Conservation (phyloP, 768 basidiomycete species). For the Auriscalpium vulgare region DNA sequence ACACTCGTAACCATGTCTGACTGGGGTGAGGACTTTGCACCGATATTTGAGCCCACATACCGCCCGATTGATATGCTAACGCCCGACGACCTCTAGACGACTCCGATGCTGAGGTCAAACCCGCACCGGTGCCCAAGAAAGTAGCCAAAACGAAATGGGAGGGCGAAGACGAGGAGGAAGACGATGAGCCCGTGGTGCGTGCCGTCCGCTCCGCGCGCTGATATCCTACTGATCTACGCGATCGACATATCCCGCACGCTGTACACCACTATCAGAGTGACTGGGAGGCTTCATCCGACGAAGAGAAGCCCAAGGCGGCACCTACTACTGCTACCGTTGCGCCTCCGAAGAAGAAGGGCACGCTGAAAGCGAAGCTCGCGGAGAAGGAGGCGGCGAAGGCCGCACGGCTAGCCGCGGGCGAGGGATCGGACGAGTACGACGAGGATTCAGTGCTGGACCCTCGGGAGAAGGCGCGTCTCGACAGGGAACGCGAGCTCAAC, state of each 20-base stretch:
- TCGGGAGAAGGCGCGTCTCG: constrained; percentile 63
- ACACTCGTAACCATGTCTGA: constrained; percentile 12
- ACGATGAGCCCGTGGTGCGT: constrained; percentile 62
- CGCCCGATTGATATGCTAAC: neutral
- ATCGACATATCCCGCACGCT: neutral
- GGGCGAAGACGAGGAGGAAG: constrained; percentile 86
- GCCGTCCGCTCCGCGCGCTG: neutral
- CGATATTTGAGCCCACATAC: neutral
- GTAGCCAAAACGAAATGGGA: constrained; percentile 57
- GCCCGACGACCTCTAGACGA: constrained; percentile 6
- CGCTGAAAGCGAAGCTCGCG: constrained; percentile 83
- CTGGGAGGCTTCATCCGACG: constrained; percentile 84
- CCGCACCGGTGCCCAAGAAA: constrained; percentile 16
- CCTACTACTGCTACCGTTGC: constrained; percentile 40
- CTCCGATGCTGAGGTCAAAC: constrained; percentile 6
- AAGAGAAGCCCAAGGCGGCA: constrained; percentile 51
- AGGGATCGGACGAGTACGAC: constrained; percentile 48
- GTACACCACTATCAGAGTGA: constrained; percentile 55
- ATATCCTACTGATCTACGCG: constrained; percentile 3
- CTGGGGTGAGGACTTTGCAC: constrained; percentile 12
- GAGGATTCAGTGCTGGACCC: constrained; percentile 64
- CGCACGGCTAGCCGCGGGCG: constrained; percentile 33
- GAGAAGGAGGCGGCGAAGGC: constrained; percentile 83
- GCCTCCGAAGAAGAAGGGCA: constrained; percentile 87
- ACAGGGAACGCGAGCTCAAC: constrained; percentile 76